Conservation (phyloP, 305 asterid genomes). For the Petunia hybrid region DNA sequence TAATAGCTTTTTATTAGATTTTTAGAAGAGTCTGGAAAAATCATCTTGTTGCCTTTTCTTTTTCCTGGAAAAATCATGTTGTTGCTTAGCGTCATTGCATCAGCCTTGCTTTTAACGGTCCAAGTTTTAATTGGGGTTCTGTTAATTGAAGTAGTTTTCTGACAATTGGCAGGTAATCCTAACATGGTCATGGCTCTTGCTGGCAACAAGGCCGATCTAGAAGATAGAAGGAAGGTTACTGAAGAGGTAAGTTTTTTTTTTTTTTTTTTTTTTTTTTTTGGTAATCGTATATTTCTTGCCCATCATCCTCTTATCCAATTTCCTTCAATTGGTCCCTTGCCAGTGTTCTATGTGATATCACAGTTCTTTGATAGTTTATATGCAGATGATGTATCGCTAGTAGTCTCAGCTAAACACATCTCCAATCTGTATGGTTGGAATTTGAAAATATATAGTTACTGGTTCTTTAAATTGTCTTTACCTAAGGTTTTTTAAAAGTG, state of each 20-base stretch:
- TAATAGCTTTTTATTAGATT: background rate
- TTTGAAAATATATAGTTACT: background rate
- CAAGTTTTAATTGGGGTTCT: background rate
- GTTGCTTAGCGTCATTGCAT: background rate
- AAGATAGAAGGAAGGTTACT: conserved; percentile 86
- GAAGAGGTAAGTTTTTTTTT: conserved; percentile 66
- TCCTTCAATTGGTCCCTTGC: background rate
- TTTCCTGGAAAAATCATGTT: background rate
- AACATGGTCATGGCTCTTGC: conserved; percentile 94
- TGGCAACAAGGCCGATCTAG: conserved; percentile 92
- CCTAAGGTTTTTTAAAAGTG: background rate
- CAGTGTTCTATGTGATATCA: background rate
- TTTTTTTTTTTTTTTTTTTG: background rate
- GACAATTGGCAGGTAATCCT: conserved; percentile 64
- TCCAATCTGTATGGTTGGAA: background rate
- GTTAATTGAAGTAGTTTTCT: background rate
- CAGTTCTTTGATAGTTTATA: background rate
- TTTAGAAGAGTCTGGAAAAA: background rate
- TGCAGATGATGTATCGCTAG: background rate
- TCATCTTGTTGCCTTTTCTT: no score
- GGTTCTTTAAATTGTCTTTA: background rate
- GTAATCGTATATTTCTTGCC: background rate
- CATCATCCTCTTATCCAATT: background rate
- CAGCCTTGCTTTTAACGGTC: background rate
- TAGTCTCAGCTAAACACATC: background rate